A percentile compares a stretch with the other conserved stretches of the same genome.
These are phyloP conservation scores for Bryoerythrophyllum caledonicum DNA, from an alignment of 225 moss, liverwort and hornwort species.

Conservation along the genomic window DNA sequence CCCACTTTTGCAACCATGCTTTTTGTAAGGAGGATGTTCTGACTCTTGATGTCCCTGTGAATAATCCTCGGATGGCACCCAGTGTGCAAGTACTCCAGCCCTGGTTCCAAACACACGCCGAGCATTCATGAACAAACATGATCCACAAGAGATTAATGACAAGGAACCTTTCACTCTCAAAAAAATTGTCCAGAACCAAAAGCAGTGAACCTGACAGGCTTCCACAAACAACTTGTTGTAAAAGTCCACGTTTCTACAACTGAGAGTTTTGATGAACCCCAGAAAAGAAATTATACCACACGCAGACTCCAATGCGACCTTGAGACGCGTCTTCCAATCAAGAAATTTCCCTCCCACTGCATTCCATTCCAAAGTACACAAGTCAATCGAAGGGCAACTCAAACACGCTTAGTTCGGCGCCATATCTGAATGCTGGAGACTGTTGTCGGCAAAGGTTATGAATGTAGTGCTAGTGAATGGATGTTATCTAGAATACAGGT, in stretches of 20 bases:
- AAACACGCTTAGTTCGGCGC: too few species aligned
- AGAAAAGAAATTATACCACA: conserved; percentile 25
- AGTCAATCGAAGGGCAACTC: neutral
- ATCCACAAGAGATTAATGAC: neutral
- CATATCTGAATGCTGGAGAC: too few species aligned
- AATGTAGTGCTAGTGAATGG: too few species aligned
- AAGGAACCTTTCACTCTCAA: neutral
- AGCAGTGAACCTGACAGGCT: neutral
- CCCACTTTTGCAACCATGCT: conserved; percentile 54
- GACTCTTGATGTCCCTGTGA: conserved; percentile 85
- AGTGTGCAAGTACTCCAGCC: conserved; percentile 45
- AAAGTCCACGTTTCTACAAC: too few species aligned
- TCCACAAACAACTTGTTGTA: neutral
- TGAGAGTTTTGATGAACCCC: too few species aligned
- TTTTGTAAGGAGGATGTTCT: conserved; percentile 79
- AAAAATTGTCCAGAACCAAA: neutral
- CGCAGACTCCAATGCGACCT: conserved; percentile 35
- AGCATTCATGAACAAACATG: too few species aligned
- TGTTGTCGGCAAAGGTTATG: too few species aligned
- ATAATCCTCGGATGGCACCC: conserved; percentile 44
- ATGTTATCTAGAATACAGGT: neutral
- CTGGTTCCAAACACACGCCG: conserved; percentile 14
- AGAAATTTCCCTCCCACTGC: conserved; percentile 24
- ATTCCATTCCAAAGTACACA: conserved; percentile 17
- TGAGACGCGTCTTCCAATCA: conserved; percentile 43